These are phyloP conservation scores for Boletus rufocinnamomeus DNA, from an alignment of 768 basidiomycete genomes.

Conservation along the genomic window DNA sequence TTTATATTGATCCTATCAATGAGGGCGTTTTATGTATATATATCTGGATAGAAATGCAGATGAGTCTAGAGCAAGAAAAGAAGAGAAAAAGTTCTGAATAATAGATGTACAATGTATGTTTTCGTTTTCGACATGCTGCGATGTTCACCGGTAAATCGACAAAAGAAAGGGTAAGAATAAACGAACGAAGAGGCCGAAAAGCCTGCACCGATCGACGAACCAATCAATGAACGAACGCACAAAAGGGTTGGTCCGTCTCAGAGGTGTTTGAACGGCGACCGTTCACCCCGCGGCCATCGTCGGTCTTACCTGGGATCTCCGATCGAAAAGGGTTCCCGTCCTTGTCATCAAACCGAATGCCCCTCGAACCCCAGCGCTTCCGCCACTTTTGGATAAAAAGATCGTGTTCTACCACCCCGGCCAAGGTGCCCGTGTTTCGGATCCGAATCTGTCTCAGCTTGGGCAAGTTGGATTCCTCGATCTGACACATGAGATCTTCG, in stretches of 20 bases:
- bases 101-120: conserved; percentile 3
- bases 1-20: not conserved
- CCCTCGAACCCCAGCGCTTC: conserved; percentile 28
- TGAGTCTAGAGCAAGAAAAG: not conserved
- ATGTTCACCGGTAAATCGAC: not conserved
- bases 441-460: conserved; percentile 40
- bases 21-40: not conserved
- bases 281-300: not conserved
- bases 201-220: not conserved
- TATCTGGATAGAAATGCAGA: not conserved
- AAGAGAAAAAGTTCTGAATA: not conserved
- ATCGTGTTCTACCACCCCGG: conserved; percentile 31
- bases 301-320: not conserved
- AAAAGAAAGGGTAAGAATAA: too few species aligned
- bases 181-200: not conserved
- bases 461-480: conserved; percentile 40
- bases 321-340: conserved; percentile 28
- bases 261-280: not conserved
- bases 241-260: not conserved
- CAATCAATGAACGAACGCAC: not conserved
- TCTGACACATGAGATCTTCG: conserved; percentile 39
- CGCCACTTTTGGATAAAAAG: conserved; percentile 34
- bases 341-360: conserved; percentile 36
- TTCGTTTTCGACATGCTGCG: not conserved
- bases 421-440: conserved; percentile 43